phyloP scores from a whole-genome alignment of 2,329 filamentous ascomycete genomes.

The Penicillium oxalicum region DNA sequence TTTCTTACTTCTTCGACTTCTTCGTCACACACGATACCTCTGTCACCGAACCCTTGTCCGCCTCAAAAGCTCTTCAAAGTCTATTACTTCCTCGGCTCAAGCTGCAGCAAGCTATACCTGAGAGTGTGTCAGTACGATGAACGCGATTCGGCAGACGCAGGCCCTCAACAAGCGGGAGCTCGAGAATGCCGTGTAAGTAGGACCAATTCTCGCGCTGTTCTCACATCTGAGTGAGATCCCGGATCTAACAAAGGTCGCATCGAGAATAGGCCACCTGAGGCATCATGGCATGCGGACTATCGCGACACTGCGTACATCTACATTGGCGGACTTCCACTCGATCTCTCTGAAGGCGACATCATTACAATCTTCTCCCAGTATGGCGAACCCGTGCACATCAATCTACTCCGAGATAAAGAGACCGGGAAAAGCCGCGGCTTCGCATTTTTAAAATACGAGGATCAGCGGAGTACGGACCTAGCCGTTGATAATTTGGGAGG shows the following conservation, averaged over 20 bases:
- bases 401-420: conserved; percentile 89
- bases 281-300: conserved; percentile 96
- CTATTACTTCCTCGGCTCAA: too few relatives aligned
- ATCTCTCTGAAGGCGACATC: conserved; percentile 90
- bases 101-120: too few relatives aligned
- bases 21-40: too few relatives aligned
- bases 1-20: too few relatives aligned
- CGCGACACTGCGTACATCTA: conserved; percentile 95
- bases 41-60: too few relatives aligned
- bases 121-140: conserved; percentile 55
- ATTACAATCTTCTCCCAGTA: conserved; percentile 96
- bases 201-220: conserved; percentile 8
- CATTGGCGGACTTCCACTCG: conserved; percentile 87
- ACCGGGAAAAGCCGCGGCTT: conserved; percentile 93
- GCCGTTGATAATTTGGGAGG: conserved; percentile 95
- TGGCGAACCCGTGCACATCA: conserved; percentile 88
- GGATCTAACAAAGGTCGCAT: conserved; percentile 6
- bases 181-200: conserved; percentile 68
- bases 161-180: conserved; percentile 92
- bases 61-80: too few relatives aligned
- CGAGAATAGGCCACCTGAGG: conserved; percentile 62
- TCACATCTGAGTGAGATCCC: not conserved
- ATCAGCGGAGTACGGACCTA: conserved; percentile 90
- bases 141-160: conserved; percentile 86
- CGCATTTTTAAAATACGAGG: conserved; percentile 95